Percentiles rank a stretch among this genome's conserved stretches.
Evolutionary conservation across 352 stramenopile genomes (phyloP).

Genomic region (Pythium diclinum): DNA sequence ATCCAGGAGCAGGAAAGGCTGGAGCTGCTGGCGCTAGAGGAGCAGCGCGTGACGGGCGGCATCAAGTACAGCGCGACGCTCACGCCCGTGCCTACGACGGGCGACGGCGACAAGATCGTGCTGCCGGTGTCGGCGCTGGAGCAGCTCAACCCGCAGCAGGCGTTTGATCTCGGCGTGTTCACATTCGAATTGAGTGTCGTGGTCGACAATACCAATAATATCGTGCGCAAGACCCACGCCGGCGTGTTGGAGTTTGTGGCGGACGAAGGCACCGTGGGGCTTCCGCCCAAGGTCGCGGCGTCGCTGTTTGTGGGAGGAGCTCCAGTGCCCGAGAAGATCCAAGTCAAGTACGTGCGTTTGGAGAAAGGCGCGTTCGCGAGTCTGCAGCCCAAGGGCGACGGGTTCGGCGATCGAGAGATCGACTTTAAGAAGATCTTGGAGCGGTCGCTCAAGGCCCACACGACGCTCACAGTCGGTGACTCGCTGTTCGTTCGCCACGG

Average conservation of each 20-base stretch:
- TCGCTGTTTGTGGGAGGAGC: conserved; percentile 44
- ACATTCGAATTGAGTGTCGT: conserved; percentile 70
- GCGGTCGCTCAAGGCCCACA: conserved; percentile 65
- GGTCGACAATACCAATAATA: not conserved
- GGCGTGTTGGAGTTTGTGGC: conserved; percentile 82
- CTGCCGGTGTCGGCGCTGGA: conserved; percentile 74
- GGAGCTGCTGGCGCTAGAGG: conserved; percentile 55
- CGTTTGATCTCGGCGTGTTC: conserved; percentile 72
- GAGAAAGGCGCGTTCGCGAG: conserved; percentile 65
- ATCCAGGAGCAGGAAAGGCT: conserved; percentile 35
- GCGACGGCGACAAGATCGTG: conserved; percentile 75
- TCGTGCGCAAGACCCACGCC: conserved; percentile 49
- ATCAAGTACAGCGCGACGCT: conserved; percentile 62
- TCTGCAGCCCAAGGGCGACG: conserved; percentile 60
- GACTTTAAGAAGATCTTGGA: conserved; percentile 84
- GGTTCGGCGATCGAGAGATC: conserved; percentile 73
- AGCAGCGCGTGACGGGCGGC: conserved; percentile 66
- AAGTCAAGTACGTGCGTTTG: conserved; percentile 71
- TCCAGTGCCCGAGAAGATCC: conserved; percentile 34
- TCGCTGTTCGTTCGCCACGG: conserved; percentile 74
- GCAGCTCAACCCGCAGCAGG: conserved; percentile 72
- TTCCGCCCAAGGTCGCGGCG: conserved; percentile 74
- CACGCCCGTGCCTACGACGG: conserved; percentile 38
- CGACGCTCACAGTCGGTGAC: conserved; percentile 74
- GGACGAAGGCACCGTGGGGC: conserved; percentile 65